A percentile compares a stretch with the other conserved stretches of the same genome.
These are phyloP conservation scores for Rhodosorus marinus DNA, from an alignment of 23 red algal genomes.

Conservation along the genomic window DNA sequence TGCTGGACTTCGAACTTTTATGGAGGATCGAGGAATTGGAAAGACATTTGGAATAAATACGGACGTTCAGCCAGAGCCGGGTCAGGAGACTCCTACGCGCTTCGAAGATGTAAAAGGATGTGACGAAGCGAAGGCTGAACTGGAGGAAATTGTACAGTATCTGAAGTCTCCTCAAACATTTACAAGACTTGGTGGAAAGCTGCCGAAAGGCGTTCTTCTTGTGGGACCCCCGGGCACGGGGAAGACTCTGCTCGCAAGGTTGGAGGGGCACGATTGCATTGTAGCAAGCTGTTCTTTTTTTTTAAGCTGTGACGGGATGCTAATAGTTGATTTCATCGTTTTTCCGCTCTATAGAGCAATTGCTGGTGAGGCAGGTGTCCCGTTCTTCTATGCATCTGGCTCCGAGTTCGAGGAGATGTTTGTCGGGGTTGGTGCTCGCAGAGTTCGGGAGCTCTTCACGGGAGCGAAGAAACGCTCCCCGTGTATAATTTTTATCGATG, in stretches of 20 bases:
- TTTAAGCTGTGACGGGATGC: too few relatives aligned
- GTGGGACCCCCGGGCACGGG: conserved; percentile 92
- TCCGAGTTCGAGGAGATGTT: conserved; percentile 99
- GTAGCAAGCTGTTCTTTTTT: too few relatives aligned
- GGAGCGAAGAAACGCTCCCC: conserved; percentile 80
- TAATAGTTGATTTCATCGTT: too few relatives aligned
- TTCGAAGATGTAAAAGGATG: conserved; percentile 98
- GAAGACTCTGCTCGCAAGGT: conserved; percentile 83
- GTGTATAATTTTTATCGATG: conserved; percentile 99
- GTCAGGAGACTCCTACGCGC: conserved; percentile 18
- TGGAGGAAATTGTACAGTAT: conserved; percentile 91
- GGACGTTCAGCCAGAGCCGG: conserved; percentile 68
- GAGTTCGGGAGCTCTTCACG: conserved; percentile 86
- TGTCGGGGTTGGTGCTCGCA: conserved; percentile 86
- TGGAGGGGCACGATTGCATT: too few relatives aligned
- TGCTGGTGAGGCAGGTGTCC: conserved; percentile 79
- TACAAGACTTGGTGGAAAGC: conserved; percentile 78
- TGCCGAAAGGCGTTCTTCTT: conserved; percentile 85
- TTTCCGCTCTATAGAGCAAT: too few relatives aligned
- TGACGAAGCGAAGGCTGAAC: conserved; percentile 95
- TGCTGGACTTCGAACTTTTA: conserved; percentile 61
- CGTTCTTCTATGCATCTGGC: conserved; percentile 97
- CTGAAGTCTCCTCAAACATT: conserved; percentile 55
- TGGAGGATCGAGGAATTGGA: conserved; percentile 82
- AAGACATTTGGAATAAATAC: conserved; percentile 58